These are phyloP conservation scores for Suhomyces bolitotheri DNA, from an alignment of 1,139 yeast species.

Conservation along the genomic window DNA sequence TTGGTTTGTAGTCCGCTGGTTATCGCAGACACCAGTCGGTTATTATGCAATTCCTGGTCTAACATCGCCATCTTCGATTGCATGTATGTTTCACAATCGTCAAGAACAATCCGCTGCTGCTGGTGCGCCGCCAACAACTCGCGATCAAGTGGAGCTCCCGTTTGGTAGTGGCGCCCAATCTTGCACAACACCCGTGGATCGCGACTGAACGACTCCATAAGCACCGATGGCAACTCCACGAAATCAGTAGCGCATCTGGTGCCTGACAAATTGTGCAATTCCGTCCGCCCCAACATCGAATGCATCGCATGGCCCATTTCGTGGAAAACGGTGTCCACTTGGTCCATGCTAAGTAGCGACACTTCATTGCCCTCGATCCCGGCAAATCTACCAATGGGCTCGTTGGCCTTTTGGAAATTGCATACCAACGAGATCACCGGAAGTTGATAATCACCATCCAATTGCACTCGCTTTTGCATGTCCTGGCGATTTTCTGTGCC, in stretches of 20 bases:
- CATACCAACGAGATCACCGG: constrained; percentile 91
- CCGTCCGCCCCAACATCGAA: constrained; percentile 91
- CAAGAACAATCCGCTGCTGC: constrained; percentile 53
- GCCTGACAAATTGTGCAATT: constrained; percentile 88
- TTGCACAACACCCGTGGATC: constrained; percentile 72
- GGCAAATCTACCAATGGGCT: constrained; percentile 32
- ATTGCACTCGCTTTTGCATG: constrained; percentile 49
- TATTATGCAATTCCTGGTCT: constrained; percentile 74
- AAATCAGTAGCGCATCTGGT: constrained; percentile 95
- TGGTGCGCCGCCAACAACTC: constrained; percentile 53
- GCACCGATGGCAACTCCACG: constrained; percentile 91
- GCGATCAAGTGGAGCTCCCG: constrained; percentile 61
- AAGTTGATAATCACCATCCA: constrained; percentile 61
- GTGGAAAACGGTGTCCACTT: constrained; percentile 92
- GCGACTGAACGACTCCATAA: constrained; percentile 91
- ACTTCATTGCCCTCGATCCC: constrained; percentile 30
- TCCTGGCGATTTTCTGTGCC: constrained; percentile 28
- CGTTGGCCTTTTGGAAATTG: constrained; percentile 56
- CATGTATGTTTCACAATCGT: constrained; percentile 75
- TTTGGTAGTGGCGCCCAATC: constrained; percentile 73
- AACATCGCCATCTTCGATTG: constrained; percentile 88
- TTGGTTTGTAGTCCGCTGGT: too few relatives aligned
- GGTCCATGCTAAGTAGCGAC: constrained; percentile 63
- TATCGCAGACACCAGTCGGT: constrained; percentile 36
- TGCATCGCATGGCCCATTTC: constrained; percentile 99